A percentile compares a stretch with the other conserved stretches of the same genome.
These are phyloP conservation scores for Echites panduratus DNA, from an alignment of 257 asterid species.

Conservation along the genomic window DNA sequence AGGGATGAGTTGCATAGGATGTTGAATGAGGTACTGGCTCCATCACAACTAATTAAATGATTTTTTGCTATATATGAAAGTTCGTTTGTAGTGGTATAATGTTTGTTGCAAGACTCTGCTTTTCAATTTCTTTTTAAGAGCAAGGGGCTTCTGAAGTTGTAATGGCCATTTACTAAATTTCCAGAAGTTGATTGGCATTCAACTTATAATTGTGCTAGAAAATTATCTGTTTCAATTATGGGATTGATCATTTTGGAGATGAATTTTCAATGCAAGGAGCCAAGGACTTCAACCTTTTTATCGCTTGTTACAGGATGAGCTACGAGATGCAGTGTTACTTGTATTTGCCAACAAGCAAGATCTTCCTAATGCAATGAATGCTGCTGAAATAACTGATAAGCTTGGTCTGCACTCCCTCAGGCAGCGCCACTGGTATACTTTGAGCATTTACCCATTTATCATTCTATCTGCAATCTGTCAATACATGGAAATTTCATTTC, in stretches of 20 bases:
- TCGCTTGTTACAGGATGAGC: slow-evolving; percentile 57
- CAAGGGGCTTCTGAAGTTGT: background rate
- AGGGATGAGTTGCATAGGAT: slow-evolving; percentile 35
- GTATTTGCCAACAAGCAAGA: slow-evolving; percentile 90
- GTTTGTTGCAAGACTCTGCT: background rate
- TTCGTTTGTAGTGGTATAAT: background rate
- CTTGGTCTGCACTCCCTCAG: slow-evolving; percentile 89
- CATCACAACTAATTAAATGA: background rate
- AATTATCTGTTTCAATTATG: background rate
- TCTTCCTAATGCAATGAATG: slow-evolving; percentile 93
- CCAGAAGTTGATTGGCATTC: too few species aligned
- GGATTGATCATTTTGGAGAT: background rate
- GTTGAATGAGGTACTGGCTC: slow-evolving; percentile 27
- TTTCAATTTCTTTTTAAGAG: background rate
- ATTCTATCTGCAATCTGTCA: background rate
- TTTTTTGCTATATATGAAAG: background rate
- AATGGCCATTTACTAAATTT: background rate
- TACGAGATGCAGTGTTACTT: slow-evolving; percentile 80
- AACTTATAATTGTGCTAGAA: too few species aligned
- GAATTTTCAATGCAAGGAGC: too few species aligned
- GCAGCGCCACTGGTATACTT: slow-evolving; percentile 81
- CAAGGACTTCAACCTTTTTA: background rate
- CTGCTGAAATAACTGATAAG: slow-evolving; percentile 89
- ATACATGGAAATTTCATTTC: background rate
- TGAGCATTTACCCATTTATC: background rate